These are phyloP conservation scores for Kockovaella imperatae DNA, from an alignment of 768 basidiomycete species.

Conservation along the genomic window DNA sequence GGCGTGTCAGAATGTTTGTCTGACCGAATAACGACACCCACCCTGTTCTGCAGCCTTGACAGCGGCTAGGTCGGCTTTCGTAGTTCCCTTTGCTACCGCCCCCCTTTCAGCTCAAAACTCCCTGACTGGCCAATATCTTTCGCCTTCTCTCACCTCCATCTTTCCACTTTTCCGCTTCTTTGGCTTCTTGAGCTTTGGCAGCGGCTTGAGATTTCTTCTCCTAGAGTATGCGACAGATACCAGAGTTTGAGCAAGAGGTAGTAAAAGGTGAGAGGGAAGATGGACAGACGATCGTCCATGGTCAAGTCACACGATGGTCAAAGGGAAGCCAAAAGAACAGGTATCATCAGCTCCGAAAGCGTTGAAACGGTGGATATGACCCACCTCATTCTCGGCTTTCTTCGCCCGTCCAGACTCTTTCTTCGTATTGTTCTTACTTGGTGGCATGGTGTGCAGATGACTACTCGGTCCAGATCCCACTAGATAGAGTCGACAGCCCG, in stretches of 20 bases:
- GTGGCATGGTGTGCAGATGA: conserved; percentile 68
- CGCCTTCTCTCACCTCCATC: conserved; percentile 58
- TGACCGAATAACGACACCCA: conserved; percentile 5
- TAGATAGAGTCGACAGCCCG: no score
- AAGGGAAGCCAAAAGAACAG: no score
- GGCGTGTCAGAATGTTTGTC: not conserved
- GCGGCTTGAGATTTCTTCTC: conserved; percentile 35
- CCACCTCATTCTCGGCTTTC: conserved; percentile 49
- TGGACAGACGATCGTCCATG: no score
- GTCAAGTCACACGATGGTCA: no score
- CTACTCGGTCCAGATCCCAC: no score
- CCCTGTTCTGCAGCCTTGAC: conserved; percentile 40
- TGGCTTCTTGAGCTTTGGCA: conserved; percentile 32
- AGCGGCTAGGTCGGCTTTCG: conserved; percentile 37
- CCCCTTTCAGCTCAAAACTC: not conserved
- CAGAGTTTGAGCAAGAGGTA: not conserved
- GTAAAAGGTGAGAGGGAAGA: conserved; percentile 4
- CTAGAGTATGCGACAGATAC: conserved; percentile 6
- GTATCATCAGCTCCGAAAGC: not conserved
- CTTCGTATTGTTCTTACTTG: conserved; percentile 78
- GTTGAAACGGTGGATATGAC: not conserved
- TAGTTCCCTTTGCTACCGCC: conserved; percentile 27
- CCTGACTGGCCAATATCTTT: not conserved
- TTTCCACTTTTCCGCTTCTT: conserved; percentile 52
- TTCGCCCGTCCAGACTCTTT: conserved; percentile 83